Base-by-base conservation (phyloP, 2,329 filamentous ascomycete genomes). In the Ceratocystis huliohia region DNA sequence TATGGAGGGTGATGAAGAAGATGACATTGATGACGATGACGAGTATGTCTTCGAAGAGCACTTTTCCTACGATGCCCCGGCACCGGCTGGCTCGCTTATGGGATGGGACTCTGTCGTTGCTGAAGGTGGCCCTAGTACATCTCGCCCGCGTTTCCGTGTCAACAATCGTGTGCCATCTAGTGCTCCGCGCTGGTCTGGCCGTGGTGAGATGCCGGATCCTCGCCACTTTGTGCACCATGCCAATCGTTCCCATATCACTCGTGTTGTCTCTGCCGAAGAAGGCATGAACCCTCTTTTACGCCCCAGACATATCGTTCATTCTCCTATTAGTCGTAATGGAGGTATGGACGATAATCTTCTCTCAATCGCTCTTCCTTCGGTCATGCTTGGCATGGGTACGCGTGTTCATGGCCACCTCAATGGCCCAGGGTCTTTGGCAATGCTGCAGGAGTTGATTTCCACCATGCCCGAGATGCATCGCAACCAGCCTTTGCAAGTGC, bases 261-360 rank as follows among this genome's bases (percentile, higher is more conserved):
- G 67, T 8, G 25, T 84, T 66, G 75, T 81, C 28, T 25, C 65
- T 80, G 80, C 61, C 78, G 91, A 96, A 70, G 92, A 96, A 73
- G 91, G 91, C 2, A 81, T 86, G 25, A 96, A 97, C 72, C 93
- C 93, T 56, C 80, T 97, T 13, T 83, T 97, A 65, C 88, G 91
- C 70, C 87, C 89, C 59, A 75, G 73, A 61, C 76, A 78, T 25
- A 71, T 75, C 30, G 74, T 73, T 28, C 76, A 77, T 66, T 81
- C 84, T 20, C 72, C 72, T 44, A 72, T 79, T 7, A 79, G 82
- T 64, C 82, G 82, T 61, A 76, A 77, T 57, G 74, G 76, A 48
- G 76, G 82, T 37, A 75, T 78, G n/a, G 41, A 48, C 6, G 41
- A 61, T 25, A 50, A 44, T 20, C 25, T 66, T 20, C 45, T 88